These are phyloP conservation scores for Rhodotorula glutinis DNA, from an alignment of 1,284 basidiomycete species.

Conservation along the genomic window DNA sequence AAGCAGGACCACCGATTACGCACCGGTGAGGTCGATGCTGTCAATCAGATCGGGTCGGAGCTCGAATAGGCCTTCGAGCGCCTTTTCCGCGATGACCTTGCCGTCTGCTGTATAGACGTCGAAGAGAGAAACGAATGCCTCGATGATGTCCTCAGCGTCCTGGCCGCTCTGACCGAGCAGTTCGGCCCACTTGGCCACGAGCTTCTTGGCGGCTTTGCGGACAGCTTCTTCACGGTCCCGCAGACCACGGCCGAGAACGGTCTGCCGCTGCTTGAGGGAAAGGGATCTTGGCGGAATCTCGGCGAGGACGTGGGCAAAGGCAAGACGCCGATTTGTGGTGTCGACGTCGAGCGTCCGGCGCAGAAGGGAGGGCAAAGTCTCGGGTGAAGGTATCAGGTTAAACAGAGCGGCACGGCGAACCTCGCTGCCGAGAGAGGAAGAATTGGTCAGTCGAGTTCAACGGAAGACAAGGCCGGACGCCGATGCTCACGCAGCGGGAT, in stretches of 20 bases:
- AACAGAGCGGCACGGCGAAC: constrained; percentile 83
- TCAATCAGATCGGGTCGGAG: constrained; percentile 62
- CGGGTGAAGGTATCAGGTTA: constrained; percentile 65
- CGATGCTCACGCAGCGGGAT: constrained; percentile 67
- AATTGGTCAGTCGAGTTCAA: not conserved
- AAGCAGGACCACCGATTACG: constrained; percentile 40
- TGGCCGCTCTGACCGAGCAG: constrained; percentile 11
- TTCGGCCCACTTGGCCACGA: constrained; percentile 67
- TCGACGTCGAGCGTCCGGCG: constrained; percentile 83
- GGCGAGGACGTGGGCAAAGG: constrained; percentile 64
- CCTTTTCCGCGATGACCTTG: constrained; percentile 61
- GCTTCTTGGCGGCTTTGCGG: constrained; percentile 69
- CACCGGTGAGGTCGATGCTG: constrained; percentile 68
- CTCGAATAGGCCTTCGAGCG: constrained; percentile 63
- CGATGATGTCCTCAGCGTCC: constrained; percentile 7
- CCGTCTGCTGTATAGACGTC: constrained; percentile 58
- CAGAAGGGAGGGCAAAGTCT: constrained; percentile 67
- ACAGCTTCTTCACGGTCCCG: constrained; percentile 85
- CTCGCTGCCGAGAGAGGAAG: constrained; percentile 58
- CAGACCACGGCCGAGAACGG: constrained; percentile 73
- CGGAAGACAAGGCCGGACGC: no score
- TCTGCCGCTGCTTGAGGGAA: constrained; percentile 71
- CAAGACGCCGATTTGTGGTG: constrained; percentile 71
- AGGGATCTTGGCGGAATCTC: constrained; percentile 65
- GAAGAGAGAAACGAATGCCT: constrained; percentile 62